Evolutionary conservation across 148 eudicot genomes (phyloP), one percentile per base, ranked within the genome.

Genomic region (Chenopodium berlandieri): DNA sequence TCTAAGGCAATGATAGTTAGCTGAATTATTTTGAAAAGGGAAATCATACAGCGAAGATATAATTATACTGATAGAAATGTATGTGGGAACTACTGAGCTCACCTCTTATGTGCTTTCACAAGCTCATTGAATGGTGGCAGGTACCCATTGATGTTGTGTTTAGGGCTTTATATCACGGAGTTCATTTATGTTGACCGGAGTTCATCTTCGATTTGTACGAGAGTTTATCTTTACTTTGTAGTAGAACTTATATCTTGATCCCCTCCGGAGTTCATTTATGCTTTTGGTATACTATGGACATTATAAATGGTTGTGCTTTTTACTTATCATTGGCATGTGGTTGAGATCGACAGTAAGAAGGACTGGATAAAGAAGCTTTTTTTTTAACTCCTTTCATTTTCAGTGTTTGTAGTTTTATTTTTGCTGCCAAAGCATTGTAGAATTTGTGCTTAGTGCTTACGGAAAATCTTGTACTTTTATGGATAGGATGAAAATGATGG

Each of bases 401-500:
- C 0, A 25, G 32, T 65, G 52, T 65, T 25, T 65, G 23, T 67
- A 17, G 7, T 40, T 16, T 17, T 37, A 44, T 74, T 63, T 27
- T 8, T 74, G n/a, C 52, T 75, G 25, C 50, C 31, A 22, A 65
- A 64, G 78, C 19, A 63, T 80, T 82, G 71, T 27, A 40, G 22
- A 46, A 9, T 73, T 50, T n/a, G 2, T 66, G 63, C 63, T 30
- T 14, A 11, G 47, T 80, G 70, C 4, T 80, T 25, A 73, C 17
- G n/a, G 44, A 1, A 34, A 3, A 47, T 75, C 2, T 32, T 73
- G 32, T 62, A 20, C 47, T 68, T 66, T n/a, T 44, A 64, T 66
- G 76, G 82, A 65, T 72, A 95, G 98, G 98, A 95, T 86, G 98
- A 93, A 81, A 94, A 89, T 62, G 95, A 91, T 81, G 92, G 84